Base-by-base conservation (phyloP, 2,329 filamentous ascomycete genomes). In the Clarireedia paspali region DNA sequence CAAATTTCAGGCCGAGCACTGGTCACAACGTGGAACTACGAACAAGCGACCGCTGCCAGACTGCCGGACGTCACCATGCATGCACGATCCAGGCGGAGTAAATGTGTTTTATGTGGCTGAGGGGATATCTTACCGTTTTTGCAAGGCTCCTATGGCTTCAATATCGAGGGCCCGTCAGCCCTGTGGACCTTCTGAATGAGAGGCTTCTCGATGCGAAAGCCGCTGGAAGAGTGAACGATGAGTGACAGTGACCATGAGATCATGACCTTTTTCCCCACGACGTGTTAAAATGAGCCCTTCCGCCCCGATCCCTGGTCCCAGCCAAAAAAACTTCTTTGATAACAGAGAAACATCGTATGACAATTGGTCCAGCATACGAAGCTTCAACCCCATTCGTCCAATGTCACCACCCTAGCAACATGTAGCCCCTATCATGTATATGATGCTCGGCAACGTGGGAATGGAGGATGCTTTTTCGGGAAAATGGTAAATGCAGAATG, bases 21-120 rank as follows among this genome's bases (percentile, higher is more conserved):
- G 24, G 39, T 17, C 52, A 30, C 45, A 54, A 30, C 51, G 34
- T 54, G 51, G 44, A 53, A 39, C 36, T 48, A 30, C 23, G 39
- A 54, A 34, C 24, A 42, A 40, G 52, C 52, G 23, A 45, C 52
- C 34, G 30, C 23, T 54, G 39, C 45, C 17, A 54, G 44, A 49
- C 45, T 54, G 52, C 45, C 45, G 52, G 40, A 39, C 34, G 44
- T 53, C 51, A 53, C 42, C n/a, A 6, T 53, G 38, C 23, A 54
- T 49, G 45, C 52, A 54, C 36, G 34, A 54, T 27, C 52, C 12
- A 39, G 45, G 51, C 44, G 34, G 45, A 54, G 51, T 36, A 49
- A 30, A 42, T 42, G 36, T 47, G 34, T 14, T 20, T 10, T 49
- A 12, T 54, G 52, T 54, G 52, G 45, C 52, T 49, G 53, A 24